These are phyloP conservation scores for Tubosaeta brunneosetosa DNA, from an alignment of 768 basidiomycete species.

Conservation along the genomic window DNA sequence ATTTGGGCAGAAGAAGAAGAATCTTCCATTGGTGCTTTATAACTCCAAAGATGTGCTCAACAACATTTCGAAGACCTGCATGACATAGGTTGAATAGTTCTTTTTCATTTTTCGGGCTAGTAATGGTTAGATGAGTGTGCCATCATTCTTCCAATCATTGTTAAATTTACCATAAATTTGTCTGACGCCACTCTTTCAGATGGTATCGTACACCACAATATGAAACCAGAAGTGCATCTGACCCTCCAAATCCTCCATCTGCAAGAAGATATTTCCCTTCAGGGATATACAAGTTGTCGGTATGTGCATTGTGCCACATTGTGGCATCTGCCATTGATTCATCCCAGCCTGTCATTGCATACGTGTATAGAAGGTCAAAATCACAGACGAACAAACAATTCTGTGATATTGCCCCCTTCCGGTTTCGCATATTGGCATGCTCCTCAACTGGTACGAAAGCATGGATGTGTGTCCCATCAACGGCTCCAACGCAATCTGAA, in stretches of 20 bases:
- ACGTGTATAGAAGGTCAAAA: conserved; percentile 13
- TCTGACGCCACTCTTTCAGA: neutral
- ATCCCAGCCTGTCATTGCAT: conserved; percentile 16
- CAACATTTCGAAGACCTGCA: neutral
- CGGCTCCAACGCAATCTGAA: no score
- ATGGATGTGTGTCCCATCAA: no score
- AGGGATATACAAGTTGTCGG: conserved; percentile 1
- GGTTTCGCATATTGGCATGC: conserved; percentile 5
- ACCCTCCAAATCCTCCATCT: conserved; percentile 7
- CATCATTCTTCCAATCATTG: no score
- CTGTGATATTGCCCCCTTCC: conserved; percentile 14
- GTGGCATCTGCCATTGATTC: conserved; percentile 9
- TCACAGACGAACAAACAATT: conserved; percentile 18
- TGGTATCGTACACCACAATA: conserved; percentile 35
- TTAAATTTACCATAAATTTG: neutral
- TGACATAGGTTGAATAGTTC: neutral
- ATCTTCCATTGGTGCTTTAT: neutral
- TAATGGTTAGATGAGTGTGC: neutral
- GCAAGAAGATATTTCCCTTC: conserved; percentile 3
- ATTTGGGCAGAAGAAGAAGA: neutral
- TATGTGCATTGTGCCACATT: conserved; percentile 11
- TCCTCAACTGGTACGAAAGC: neutral
- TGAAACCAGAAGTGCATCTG: conserved; percentile 32
- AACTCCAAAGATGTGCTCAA: neutral
- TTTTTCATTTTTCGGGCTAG: neutral